phyloP scores from a whole-genome alignment of 208 protist species.

The Acanthamoeba quina region DNA sequence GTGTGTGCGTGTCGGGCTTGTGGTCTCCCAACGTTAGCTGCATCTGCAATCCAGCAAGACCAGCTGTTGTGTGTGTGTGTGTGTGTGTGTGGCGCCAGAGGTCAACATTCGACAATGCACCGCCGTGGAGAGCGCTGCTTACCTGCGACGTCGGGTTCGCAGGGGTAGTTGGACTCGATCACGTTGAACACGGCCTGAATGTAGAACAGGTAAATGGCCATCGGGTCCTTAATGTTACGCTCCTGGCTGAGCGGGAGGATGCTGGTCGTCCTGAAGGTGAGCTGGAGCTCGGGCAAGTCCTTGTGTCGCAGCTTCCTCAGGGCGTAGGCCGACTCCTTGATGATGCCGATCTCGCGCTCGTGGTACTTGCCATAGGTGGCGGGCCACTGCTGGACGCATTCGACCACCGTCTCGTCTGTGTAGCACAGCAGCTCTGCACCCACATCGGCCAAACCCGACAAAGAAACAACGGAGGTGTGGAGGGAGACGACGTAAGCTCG shows the following conservation, averaged over 20 bases:
- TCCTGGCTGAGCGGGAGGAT: conserved; percentile 70
- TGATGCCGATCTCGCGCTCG: conserved; percentile 43
- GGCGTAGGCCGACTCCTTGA: conserved; percentile 50
- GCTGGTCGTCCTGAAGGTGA: conserved; percentile 67
- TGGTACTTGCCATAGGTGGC: conserved; percentile 43
- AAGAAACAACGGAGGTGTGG: neutral
- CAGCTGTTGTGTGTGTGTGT: too few species aligned
- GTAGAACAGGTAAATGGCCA: conserved; percentile 72
- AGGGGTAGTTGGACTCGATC: conserved; percentile 73
- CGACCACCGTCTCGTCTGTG: conserved; percentile 52
- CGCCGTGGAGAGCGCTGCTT: too few species aligned
- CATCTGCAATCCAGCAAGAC: conserved; percentile 63
- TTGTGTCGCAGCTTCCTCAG: conserved; percentile 16
- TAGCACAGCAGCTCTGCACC: conserved; percentile 62
- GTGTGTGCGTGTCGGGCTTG: conserved; percentile 54
- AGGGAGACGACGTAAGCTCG: neutral
- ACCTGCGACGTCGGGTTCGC: conserved; percentile 67
- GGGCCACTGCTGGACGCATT: conserved; percentile 25
- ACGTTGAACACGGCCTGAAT: conserved; percentile 73
- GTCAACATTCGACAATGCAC: too few species aligned
- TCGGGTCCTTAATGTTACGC: conserved; percentile 69
- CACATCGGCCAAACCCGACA: too few species aligned
- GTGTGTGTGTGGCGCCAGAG: too few species aligned
- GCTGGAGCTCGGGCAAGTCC: conserved; percentile 33
- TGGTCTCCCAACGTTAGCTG: conserved; percentile 71